These are phyloP conservation scores for Nyctanthes arbortristis DNA, from an alignment of 257 asterid genomes.

Conservation along the genomic window DNA sequence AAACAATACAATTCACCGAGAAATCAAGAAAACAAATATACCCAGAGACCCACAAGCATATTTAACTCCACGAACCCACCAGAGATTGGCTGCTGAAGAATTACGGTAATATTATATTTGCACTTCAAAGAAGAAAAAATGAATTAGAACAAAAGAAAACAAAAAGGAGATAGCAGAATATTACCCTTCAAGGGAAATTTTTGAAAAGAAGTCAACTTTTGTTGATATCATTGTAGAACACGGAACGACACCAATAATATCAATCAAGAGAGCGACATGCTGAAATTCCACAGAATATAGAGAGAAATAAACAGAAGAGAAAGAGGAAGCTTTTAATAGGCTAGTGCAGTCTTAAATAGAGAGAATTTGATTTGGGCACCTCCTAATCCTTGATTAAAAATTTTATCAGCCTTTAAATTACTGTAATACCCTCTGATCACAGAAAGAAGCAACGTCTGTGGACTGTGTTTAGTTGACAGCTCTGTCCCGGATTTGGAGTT, in stretches of 20 bases:
- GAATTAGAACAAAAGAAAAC: conserved; percentile 12
- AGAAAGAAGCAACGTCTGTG: neutral
- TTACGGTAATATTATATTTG: neutral
- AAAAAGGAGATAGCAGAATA: conserved; percentile 14
- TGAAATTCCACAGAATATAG: neutral
- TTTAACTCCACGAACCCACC: neutral
- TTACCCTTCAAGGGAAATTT: conserved; percentile 38
- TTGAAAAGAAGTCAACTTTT: conserved; percentile 30
- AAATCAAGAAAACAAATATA: neutral
- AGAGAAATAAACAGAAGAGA: neutral
- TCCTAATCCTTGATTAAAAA: neutral
- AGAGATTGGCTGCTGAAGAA: neutral
- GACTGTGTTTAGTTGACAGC: neutral
- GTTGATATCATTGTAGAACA: conserved; percentile 29
- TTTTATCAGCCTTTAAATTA: neutral
- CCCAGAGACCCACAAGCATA: neutral
- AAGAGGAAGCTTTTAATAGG: neutral
- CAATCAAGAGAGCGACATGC: conserved; percentile 13
- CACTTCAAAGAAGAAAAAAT: conserved; percentile 2
- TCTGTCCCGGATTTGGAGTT: neutral
- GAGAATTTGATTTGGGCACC: neutral
- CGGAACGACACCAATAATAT: conserved; percentile 24
- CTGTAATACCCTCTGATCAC: neutral
- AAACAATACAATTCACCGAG: neutral
- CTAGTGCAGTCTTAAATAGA: neutral